Conservation (phyloP, 208 protist genomes). For the Eutreptiella sp. region DNA sequence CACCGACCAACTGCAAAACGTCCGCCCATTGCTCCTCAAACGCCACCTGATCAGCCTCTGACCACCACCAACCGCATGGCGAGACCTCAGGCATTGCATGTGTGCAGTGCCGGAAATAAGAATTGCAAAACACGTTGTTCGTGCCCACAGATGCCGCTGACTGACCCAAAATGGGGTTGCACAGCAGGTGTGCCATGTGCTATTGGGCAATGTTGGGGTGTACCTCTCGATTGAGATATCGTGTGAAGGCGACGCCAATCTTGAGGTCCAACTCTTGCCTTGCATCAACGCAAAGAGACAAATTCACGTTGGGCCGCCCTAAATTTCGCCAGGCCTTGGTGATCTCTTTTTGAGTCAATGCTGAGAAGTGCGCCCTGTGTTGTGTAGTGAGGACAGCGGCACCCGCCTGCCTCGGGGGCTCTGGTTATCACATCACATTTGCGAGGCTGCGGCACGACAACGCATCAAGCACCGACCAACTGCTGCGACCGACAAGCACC, state of each 20-base stretch:
- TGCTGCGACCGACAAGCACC: too few relatives aligned
- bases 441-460: too few relatives aligned
- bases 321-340: constrained; percentile 34
- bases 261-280: constrained; percentile 65
- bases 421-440: constrained; percentile 41
- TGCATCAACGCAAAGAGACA: constrained; percentile 52
- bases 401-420: not conserved
- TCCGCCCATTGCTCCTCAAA: too few relatives aligned
- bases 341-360: constrained; percentile 44
- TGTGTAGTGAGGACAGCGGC: constrained; percentile 35
- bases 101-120: constrained; percentile 30
- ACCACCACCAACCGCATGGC: too few relatives aligned
- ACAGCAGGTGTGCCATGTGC: constrained; percentile 29
- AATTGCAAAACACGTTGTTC: too few relatives aligned
- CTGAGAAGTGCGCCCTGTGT: constrained; percentile 47
- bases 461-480: too few relatives aligned
- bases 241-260: constrained; percentile 58
- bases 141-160: too few relatives aligned
- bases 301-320: constrained; percentile 40
- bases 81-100: too few relatives aligned
- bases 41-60: too few relatives aligned
- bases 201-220: constrained; percentile 25
- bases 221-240: constrained; percentile 34
- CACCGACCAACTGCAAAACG: too few relatives aligned
- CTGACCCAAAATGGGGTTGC: too few relatives aligned